Evolutionary conservation across 2,329 filamentous ascomycete species (phyloP).

Genomic region (Neurospora crassa): DNA sequence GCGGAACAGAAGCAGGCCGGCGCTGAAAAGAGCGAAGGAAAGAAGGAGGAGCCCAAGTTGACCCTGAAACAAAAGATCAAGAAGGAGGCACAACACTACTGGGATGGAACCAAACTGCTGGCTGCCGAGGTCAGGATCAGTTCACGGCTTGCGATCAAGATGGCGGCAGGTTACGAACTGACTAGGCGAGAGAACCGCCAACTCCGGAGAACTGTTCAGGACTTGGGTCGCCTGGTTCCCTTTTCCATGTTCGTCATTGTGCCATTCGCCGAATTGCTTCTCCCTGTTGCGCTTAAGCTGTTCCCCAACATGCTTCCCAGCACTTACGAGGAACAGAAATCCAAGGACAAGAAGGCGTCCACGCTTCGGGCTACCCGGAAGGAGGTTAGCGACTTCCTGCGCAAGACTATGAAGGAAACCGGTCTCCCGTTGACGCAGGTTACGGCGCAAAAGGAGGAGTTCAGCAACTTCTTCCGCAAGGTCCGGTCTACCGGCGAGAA

Average conservation of each 20-base stretch:
- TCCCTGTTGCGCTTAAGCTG: slow-evolving; percentile 83
- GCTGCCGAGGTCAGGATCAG: slow-evolving; percentile 91
- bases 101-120: slow-evolving; percentile 95
- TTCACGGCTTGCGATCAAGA: slow-evolving; percentile 82
- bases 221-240: slow-evolving; percentile 83
- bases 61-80: slow-evolving; percentile 89
- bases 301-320: slow-evolving; percentile 97
- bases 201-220: slow-evolving; percentile 85
- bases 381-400: slow-evolving; percentile 85
- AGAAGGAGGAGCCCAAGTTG: slow-evolving; percentile 74
- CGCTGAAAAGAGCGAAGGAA: slow-evolving; percentile 45
- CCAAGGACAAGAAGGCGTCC: slow-evolving; percentile 80
- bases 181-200: slow-evolving; percentile 89
- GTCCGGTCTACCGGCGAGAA: slow-evolving; percentile 83
- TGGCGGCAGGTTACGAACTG: slow-evolving; percentile 95
- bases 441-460: slow-evolving; percentile 86
- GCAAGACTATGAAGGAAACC: slow-evolving; percentile 83
- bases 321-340: slow-evolving; percentile 88
- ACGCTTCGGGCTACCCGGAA: slow-evolving; percentile 77
- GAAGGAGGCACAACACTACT: slow-evolving; percentile 89
- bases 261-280: slow-evolving; percentile 85
- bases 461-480: slow-evolving; percentile 95
- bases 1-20: slow-evolving; percentile 53
- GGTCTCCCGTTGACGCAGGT: slow-evolving; percentile 77
- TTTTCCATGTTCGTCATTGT: slow-evolving; percentile 97